Evolutionary conservation across 2,329 filamentous ascomycete species (phyloP).

Genomic region (Fusarium euwallaceae): DNA sequence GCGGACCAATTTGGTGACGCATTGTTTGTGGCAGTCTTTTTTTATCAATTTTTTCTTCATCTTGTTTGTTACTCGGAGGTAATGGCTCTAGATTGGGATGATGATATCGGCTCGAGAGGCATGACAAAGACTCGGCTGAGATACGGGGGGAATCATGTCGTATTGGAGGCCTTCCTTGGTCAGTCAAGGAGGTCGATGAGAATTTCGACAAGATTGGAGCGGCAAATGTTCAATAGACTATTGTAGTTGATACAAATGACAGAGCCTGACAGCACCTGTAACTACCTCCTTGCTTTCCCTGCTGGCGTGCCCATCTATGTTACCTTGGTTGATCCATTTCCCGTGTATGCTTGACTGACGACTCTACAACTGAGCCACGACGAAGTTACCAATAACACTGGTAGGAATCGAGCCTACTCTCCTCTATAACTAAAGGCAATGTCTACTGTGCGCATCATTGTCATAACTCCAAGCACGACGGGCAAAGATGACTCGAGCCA

Average conservation of each 20-base stretch:
- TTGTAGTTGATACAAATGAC: constrained; percentile 33
- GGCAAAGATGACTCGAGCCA: background rate
- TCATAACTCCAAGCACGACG: background rate
- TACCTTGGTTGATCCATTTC: background rate
- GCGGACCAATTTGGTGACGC: constrained; percentile 39
- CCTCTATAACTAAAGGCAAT: background rate
- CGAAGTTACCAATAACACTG: background rate
- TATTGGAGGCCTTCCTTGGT: constrained; percentile 25
- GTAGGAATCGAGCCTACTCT: background rate
- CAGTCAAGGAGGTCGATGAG: constrained; percentile 27
- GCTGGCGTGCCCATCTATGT: background rate
- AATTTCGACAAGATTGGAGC: constrained; percentile 28
- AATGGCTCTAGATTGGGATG: constrained; percentile 49
- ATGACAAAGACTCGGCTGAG: constrained; percentile 34
- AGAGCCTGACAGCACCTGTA: constrained; percentile 9
- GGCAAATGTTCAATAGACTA: constrained; percentile 31
- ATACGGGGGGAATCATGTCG: constrained; percentile 17
- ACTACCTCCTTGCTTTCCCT: no score
- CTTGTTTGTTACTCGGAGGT: constrained; percentile 42
- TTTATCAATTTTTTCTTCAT: constrained; percentile 11
- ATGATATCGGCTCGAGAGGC: constrained; percentile 32
- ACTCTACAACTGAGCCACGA: background rate
- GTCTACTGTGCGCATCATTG: background rate
- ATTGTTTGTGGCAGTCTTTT: constrained; percentile 27
- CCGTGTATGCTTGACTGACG: no score